phyloP scores from a whole-genome alignment of 805 yeast genomes.

The Candida caryicola region DNA sequence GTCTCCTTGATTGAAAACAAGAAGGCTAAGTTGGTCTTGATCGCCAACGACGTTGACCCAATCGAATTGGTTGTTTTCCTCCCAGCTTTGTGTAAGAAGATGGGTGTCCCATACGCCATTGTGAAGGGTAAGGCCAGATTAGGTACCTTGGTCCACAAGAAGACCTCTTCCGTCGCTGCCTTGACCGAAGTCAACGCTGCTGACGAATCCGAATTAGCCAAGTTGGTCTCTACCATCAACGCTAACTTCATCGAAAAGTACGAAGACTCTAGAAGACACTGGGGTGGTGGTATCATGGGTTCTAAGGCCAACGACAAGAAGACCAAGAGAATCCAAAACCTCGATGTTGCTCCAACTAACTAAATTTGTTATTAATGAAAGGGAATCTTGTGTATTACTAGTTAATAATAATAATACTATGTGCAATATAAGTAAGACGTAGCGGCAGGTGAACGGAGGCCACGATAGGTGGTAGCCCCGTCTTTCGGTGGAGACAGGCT shows the following conservation, averaged over 20 bases:
- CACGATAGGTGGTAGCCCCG: no score
- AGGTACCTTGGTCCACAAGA: conserved; percentile 95
- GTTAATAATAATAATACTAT: background rate
- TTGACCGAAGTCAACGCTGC: conserved; percentile 91
- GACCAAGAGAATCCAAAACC: conserved; percentile 69
- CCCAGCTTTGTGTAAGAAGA: conserved; percentile 98
- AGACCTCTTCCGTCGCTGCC: conserved; percentile 96
- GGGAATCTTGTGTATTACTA: background rate
- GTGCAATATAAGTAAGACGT: no score
- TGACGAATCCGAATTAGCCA: conserved; percentile 93
- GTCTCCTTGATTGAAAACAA: conserved; percentile 96
- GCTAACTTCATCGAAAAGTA: conserved; percentile 90
- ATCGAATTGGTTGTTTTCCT: conserved; percentile 95
- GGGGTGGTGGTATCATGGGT: conserved; percentile 99
- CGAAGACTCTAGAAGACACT: conserved; percentile 96
- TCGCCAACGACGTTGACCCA: conserved; percentile 99
- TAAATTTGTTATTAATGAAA: conserved; percentile 6
- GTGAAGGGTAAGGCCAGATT: conserved; percentile 98
- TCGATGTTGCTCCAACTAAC: conserved; percentile 30
- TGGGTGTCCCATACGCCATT: conserved; percentile 99
- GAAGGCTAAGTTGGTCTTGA: conserved; percentile 95
- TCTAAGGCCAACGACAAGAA: conserved; percentile 84
- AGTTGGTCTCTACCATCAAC: conserved; percentile 87
- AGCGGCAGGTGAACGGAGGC: no score
- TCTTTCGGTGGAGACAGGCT: no score